Evolutionary conservation across 2,329 filamentous ascomycete species (phyloP).

Genomic region (Claviceps lovelessii): DNA sequence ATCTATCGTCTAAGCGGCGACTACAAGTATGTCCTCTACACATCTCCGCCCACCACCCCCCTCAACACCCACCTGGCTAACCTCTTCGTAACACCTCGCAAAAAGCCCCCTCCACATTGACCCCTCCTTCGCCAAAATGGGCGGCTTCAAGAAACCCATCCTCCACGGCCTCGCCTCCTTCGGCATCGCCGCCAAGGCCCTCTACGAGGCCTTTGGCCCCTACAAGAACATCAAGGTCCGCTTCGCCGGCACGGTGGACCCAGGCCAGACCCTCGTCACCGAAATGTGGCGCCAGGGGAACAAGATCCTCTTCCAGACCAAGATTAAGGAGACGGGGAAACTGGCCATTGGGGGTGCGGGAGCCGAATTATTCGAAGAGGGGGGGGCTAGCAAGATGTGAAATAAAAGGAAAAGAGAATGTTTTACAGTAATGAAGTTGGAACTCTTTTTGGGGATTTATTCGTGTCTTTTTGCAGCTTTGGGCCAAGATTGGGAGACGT

Average conservation of each 20-base stretch:
- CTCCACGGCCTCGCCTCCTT: constrained; percentile 95
- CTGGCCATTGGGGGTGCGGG: constrained; percentile 69
- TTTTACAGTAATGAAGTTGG: no score
- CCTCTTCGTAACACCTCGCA: no score
- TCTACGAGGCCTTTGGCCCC: constrained; percentile 67
- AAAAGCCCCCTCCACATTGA: constrained; percentile 77
- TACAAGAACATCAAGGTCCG: constrained; percentile 89
- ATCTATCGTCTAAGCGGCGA: constrained; percentile 89
- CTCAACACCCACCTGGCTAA: background rate
- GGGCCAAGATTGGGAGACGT: no score
- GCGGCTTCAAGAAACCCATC: constrained; percentile 88
- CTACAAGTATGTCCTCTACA: constrained; percentile 47
- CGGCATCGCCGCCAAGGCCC: constrained; percentile 78
- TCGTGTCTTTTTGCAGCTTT: no score
- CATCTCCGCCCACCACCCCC: background rate
- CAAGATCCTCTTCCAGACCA: constrained; percentile 70
- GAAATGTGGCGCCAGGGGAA: constrained; percentile 88
- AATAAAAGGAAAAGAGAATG: background rate
- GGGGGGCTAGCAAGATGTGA: constrained; percentile 16
- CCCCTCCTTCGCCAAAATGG: constrained; percentile 83
- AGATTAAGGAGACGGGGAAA: constrained; percentile 88
- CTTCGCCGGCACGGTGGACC: constrained; percentile 73
- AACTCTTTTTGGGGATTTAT: no score
- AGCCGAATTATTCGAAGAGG: constrained; percentile 47
- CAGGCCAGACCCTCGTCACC: constrained; percentile 77